Evolutionary conservation across 202 grass and related monocot species (phyloP), one percentile per base, ranked within the genome.

Genomic region (Schoenoplectus tabernaemontani): DNA sequence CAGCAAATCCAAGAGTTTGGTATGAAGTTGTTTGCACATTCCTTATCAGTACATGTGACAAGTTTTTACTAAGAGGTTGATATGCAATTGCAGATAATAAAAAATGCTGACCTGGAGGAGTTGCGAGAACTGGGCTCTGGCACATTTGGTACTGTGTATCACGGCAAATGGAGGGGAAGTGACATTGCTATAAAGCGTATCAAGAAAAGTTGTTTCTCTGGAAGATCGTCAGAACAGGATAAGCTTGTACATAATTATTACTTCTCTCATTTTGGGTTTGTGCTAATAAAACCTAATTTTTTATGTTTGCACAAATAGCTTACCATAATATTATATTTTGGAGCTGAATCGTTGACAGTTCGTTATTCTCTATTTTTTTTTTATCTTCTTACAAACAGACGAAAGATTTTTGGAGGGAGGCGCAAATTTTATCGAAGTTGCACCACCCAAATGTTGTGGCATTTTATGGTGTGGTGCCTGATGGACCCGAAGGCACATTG

Each of bases 101-200:
- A 48, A 89, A 98, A 98, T 89, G 86, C 87, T 42, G 95, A 98
- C 83, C 89, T 98, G 24, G 95, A 98, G 85, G 95, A 98, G 71
- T 74, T 98, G 78, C 91, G 88, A 65, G 95, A 98, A 87, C 43
- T 98, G 36, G 95, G 95, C 87, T 87, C 95, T 13, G 95, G 95
- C 79, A 95, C 95, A 34, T 98, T 92, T 64, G 95, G 95, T 89
- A 98, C 95, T 32, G 95, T 98, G 37, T 98, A 89, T 50, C 90
- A 94, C 87, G 95, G 95, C 76, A 98, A 98, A 70, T 98, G 95
- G 95, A 88, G 91, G 70, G 95, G 95, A 71, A 90, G 89, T 38
- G 95, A 98, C 79, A 90, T 98, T 64, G 95, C 95, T 46, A 98
- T 98, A 63, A 98, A 98, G 75, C 89, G 95, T 77, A 98, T 98